A percentile compares a stretch with the other conserved stretches of the same genome.
These are phyloP conservation scores for Boletus smithii DNA, from an alignment of 1,284 basidiomycete genomes.

Conservation along the genomic window DNA sequence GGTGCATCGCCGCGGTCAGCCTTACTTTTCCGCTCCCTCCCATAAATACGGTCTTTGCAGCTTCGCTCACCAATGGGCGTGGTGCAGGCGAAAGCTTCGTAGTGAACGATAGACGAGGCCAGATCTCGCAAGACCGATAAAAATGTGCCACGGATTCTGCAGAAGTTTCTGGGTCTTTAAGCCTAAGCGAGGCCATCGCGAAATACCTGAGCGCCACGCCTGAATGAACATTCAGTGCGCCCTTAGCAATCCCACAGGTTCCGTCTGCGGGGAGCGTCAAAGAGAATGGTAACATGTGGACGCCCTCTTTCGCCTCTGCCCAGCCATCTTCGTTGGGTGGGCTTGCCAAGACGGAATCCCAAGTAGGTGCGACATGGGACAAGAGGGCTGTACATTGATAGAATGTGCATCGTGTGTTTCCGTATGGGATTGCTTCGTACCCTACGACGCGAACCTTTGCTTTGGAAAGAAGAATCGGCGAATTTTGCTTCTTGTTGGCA, in stretches of 20 bases:
- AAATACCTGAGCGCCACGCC: slow-evolving; percentile 80
- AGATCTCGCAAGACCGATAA: slow-evolving; percentile 82
- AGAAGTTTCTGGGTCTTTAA: slow-evolving; percentile 63
- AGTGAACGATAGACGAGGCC: slow-evolving; percentile 74
- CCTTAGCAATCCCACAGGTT: slow-evolving; percentile 65
- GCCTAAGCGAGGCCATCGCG: slow-evolving; percentile 68
- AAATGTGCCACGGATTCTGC: slow-evolving; percentile 87
- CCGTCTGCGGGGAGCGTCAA: slow-evolving; percentile 69
- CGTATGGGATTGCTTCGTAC: slow-evolving; percentile 73
- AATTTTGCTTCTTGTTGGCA: slow-evolving; percentile 46
- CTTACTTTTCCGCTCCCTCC: slow-evolving; percentile 68
- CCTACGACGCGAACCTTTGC: slow-evolving; percentile 86
- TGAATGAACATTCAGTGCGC: slow-evolving; percentile 53
- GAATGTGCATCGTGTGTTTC: slow-evolving; percentile 75
- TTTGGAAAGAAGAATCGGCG: slow-evolving; percentile 64
- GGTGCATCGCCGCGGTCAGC: slow-evolving; percentile 70
- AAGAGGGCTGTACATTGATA: slow-evolving; percentile 76
- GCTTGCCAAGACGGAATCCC: slow-evolving; percentile 49
- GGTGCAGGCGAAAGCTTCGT: slow-evolving; percentile 60
- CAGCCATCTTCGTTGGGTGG: slow-evolving; percentile 71
- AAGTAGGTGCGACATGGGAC: slow-evolving; percentile 47
- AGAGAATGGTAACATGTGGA: slow-evolving; percentile 75
- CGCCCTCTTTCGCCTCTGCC: slow-evolving; percentile 61
- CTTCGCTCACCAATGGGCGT: slow-evolving; percentile 60
- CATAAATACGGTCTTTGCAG: slow-evolving; percentile 59